These are phyloP conservation scores for Cyberlindnera xylosilytica DNA, from an alignment of 805 yeast species.

Conservation along the genomic window DNA sequence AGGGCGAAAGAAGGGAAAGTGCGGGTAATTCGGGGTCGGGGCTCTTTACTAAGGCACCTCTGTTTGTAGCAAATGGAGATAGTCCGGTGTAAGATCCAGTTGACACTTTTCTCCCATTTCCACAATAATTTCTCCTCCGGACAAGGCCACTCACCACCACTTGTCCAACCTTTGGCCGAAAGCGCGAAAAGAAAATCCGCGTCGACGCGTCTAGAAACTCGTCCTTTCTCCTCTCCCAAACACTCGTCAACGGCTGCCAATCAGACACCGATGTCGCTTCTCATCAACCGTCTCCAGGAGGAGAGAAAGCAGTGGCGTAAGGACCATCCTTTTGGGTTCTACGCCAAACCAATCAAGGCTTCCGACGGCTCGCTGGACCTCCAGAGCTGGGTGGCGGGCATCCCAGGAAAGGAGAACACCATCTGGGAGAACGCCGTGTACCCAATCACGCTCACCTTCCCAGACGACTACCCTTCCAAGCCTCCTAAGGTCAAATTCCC, in stretches of 20 bases:
- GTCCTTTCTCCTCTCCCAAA: not conserved
- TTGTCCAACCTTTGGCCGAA: too few relatives aligned
- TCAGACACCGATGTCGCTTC: constrained; percentile 12
- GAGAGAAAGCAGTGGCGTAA: constrained; percentile 98
- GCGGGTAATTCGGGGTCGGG: too few relatives aligned
- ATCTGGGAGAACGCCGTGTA: constrained; percentile 89
- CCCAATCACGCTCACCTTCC: constrained; percentile 78
- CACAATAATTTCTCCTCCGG: too few relatives aligned
- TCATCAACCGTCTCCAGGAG: constrained; percentile 71
- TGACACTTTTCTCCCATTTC: too few relatives aligned
- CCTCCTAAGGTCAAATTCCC: constrained; percentile 95
- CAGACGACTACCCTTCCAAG: constrained; percentile 92
- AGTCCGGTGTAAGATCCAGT: too few relatives aligned
- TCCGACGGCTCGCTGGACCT: constrained; percentile 82
- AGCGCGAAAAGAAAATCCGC: not conserved
- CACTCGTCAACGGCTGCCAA: too few relatives aligned
- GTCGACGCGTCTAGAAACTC: not conserved
- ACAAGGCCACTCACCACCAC: too few relatives aligned
- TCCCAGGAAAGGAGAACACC: constrained; percentile 89
- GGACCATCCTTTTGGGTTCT: constrained; percentile 97
- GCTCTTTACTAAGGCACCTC: too few relatives aligned
- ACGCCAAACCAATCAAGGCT: constrained; percentile 82
- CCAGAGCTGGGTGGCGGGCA: constrained; percentile 89
- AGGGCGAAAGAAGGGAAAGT: not conserved
- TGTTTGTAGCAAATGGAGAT: too few relatives aligned